phyloP scores from a whole-genome alignment of 331 rosid genomes.

The Phaseolus coccineus region DNA sequence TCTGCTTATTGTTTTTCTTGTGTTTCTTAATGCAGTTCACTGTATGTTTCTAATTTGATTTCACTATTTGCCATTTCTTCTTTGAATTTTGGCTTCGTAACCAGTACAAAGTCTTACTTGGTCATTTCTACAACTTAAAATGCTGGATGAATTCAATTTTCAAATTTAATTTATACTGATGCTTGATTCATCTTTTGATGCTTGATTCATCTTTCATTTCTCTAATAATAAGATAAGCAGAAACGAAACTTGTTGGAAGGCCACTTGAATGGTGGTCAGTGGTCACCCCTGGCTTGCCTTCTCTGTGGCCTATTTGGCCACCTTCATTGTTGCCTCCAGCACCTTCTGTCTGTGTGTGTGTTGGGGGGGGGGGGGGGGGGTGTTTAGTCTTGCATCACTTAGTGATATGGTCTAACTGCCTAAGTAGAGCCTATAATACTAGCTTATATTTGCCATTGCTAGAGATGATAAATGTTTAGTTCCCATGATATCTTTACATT shows the following conservation, averaged over 20 bases:
- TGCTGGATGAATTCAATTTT: conserved; percentile 30
- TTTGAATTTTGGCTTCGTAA: conserved; percentile 27
- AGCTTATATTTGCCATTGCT: not conserved
- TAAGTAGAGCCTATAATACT: not conserved
- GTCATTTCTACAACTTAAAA: conserved; percentile 27
- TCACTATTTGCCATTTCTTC: conserved; percentile 29
- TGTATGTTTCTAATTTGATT: not conserved
- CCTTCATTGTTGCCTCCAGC: not conserved
- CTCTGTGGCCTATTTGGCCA: not conserved
- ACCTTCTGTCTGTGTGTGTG: not conserved
- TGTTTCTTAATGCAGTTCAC: not conserved
- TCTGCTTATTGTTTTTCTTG: not conserved
- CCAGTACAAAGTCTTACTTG: conserved; percentile 8
- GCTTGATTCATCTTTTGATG: conserved; percentile 16
- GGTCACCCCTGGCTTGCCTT: not conserved
- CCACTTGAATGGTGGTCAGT: not conserved
- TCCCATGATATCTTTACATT: conserved; percentile 17
- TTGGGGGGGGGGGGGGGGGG: not conserved
- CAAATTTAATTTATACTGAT: not conserved
- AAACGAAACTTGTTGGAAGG: not conserved
- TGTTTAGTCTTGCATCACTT: not conserved
- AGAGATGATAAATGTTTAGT: conserved; percentile 29
- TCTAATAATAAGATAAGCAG: not conserved
- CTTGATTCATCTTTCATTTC: conserved; percentile 24
- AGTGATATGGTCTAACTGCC: not conserved